Base-by-base conservation (phyloP, 2,329 filamentous ascomycete genomes). In the Phialocephala subalpina region DNA sequence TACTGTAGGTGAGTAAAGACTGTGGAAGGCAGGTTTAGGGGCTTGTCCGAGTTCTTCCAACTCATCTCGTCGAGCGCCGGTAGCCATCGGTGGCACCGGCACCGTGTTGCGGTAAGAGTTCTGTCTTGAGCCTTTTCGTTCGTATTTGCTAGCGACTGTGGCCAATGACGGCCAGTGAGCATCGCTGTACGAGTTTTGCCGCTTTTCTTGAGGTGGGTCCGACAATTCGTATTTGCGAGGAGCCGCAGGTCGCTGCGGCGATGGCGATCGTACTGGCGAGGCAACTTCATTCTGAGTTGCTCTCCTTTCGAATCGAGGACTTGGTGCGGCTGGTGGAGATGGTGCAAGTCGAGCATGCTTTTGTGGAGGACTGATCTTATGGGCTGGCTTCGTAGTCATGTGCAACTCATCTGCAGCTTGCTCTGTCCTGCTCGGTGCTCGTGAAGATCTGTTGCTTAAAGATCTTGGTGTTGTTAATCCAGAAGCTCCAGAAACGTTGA, bases 401-500 rank as follows among this genome's bases (percentile, higher is more conserved):
- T n/a, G 25, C 12, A 53, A 53, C 22, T 53, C 49, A 11, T 49
- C 45, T 49, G 29, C 9, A 33, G 29, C 9, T 33, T 27, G 49
- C 5, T 20, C 22, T n/a, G 25, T 53, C 49, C 49, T 33, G 25
- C 49, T 53, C 14, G 22, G 49, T 18, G 22, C 22, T 14, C 49
- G 2, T 29, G 49, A 53, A 29, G 49, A 53, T 33, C 49, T 53
- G 25, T 53, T 53, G 49, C 49, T 53, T 25, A 53, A 29, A 29
- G 25, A 20, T 29, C 49, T 53, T 18, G 49, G 49, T 29, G 49
- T 53, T 3, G 49, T 53, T 9, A 53, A 29, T n/a, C 27, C 49
- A 29, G 65, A 62, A 20, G 47, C 64, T 22, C 16, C 20, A 9
- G 64, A 60, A 27, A 58, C 60, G 7, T 61, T 63, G 40, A 42